Evolutionary conservation across 2,329 filamentous ascomycete genomes (phyloP), one percentile per base, ranked within the genome.

Genomic region (Rasamsonia emersonii): DNA sequence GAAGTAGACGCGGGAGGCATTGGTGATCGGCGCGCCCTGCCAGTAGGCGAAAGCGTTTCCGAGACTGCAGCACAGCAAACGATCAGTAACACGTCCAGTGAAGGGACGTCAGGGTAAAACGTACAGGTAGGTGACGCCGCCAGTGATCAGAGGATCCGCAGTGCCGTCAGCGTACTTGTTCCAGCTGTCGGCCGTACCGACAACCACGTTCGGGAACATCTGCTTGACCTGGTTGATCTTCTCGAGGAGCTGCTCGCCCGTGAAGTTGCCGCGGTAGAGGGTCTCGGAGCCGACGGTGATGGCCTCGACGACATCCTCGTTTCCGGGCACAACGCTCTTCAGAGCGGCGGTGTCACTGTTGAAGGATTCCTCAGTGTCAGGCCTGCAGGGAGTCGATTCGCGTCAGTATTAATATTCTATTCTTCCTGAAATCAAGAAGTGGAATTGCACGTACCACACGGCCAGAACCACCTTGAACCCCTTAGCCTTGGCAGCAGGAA

Each of bases 41-140:
- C 79, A 83, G 67, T 81, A 84, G 18, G 75, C 71, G 52, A 84
- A 84, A 16, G 75, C 79, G 50, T 84, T 83, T 52, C 72, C 67
- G 39, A 84, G 62, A 35, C 68, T 64, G 32, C 24, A 24, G 8
- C 11, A 6, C 8, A 31, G 11, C 5, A 30, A 35, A 23, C 18
- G n/a, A 19, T 18, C 29, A 18, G 24, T 18, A 35, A 18, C 9
- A 26, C 19, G 9, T 8, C 24, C 7, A 10, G 7, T 9, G 24
- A 24, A 4, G 18, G 25, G 10, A 25, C 2, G 10, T 32, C 16
- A 9, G 18, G 20, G 24, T 16, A 15, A n/a, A 24, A 47, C 62
- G 49, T 51, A 69, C 65, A 78, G 59, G 36, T 82, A 67, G 35
- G 71, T 73, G 31, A 80, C 75, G 31, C 69, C 71, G 28, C 68